Evolutionary conservation across 495 filamentous ascomycete genomes (phyloP).

Genomic region (Usnea hakonensis): DNA sequence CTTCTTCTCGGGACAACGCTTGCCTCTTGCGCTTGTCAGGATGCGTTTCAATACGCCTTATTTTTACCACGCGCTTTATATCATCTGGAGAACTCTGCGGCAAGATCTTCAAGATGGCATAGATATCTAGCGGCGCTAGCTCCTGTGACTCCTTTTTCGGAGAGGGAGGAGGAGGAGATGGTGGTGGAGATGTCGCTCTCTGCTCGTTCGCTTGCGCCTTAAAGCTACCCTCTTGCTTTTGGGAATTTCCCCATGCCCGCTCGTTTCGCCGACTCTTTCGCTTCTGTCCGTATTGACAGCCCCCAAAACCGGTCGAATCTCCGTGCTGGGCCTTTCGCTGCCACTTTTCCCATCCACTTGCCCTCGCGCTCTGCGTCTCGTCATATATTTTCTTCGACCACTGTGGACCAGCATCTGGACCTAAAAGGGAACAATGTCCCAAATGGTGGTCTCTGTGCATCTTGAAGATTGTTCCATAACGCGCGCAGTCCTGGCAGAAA

Average conservation of each 20-base stretch:
- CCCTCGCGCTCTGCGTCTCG: no score
- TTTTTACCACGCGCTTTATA: slow-evolving; percentile 2
- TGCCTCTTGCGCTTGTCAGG: slow-evolving; percentile 7
- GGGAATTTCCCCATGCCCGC: not conserved
- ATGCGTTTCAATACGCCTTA: not conserved
- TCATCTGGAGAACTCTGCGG: slow-evolving; percentile 5
- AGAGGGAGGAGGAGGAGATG: not conserved
- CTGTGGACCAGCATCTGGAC: not conserved
- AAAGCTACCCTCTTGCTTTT: not conserved
- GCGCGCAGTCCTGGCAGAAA: not conserved
- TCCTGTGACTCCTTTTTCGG: not conserved
- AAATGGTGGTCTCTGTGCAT: not conserved
- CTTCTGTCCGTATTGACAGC: no score
- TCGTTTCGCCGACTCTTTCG: not conserved
- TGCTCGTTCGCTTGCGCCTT: not conserved
- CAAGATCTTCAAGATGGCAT: slow-evolving; percentile 1
- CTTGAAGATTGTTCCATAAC: not conserved
- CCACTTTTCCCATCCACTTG: not conserved
- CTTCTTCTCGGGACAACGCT: slow-evolving; percentile 1
- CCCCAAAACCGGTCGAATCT: no score
- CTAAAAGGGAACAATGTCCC: not conserved
- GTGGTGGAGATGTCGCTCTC: not conserved
- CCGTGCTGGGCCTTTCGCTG: not conserved
- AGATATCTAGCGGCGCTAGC: slow-evolving; percentile 1
- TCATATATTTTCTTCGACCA: not conserved